Evolutionary conservation across 495 filamentous ascomycete genomes (phyloP).

Genomic region (Penicillium odoratum): DNA sequence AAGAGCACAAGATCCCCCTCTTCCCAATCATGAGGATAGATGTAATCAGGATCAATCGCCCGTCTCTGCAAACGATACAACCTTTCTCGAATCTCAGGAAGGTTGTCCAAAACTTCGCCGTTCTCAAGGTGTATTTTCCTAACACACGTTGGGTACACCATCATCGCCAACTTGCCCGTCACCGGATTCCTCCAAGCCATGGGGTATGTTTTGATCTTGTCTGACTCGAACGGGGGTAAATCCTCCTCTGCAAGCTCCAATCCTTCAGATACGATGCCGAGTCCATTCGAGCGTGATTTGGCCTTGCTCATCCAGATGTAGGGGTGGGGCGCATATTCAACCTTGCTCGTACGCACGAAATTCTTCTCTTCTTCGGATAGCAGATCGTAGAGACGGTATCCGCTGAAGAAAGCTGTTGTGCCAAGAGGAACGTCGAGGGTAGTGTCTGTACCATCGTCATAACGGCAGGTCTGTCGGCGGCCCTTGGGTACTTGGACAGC

Average conservation of each 20-base stretch:
- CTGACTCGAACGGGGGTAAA: constrained; percentile 58
- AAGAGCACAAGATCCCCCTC: constrained; percentile 70
- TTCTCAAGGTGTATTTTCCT: constrained; percentile 60
- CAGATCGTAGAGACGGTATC: constrained; percentile 60
- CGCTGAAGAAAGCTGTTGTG: constrained; percentile 67
- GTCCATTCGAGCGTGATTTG: constrained; percentile 58
- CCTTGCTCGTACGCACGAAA: constrained; percentile 56
- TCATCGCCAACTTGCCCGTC: constrained; percentile 61
- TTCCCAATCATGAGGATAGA: constrained; percentile 71
- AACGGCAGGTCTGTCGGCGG: constrained; percentile 60
- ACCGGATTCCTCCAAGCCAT: constrained; percentile 70
- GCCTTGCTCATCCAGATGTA: constrained; percentile 72
- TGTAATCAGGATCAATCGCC: constrained; percentile 59
- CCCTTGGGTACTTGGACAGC: constrained; percentile 64
- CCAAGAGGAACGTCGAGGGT: constrained; percentile 65
- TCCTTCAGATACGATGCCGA: constrained; percentile 62
- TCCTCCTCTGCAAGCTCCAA: constrained; percentile 53
- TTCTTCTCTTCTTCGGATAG: constrained; percentile 61
- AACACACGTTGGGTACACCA: constrained; percentile 65
- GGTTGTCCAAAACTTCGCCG: constrained; percentile 60
- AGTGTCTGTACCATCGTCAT: constrained; percentile 65
- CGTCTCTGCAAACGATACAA: constrained; percentile 64
- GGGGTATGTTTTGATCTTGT: constrained; percentile 63
- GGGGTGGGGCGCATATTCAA: constrained; percentile 70
- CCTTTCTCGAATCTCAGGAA: constrained; percentile 58